Evolutionary conservation across 495 filamentous ascomycete genomes (phyloP).

Genomic region (Entonaema liquescens): DNA sequence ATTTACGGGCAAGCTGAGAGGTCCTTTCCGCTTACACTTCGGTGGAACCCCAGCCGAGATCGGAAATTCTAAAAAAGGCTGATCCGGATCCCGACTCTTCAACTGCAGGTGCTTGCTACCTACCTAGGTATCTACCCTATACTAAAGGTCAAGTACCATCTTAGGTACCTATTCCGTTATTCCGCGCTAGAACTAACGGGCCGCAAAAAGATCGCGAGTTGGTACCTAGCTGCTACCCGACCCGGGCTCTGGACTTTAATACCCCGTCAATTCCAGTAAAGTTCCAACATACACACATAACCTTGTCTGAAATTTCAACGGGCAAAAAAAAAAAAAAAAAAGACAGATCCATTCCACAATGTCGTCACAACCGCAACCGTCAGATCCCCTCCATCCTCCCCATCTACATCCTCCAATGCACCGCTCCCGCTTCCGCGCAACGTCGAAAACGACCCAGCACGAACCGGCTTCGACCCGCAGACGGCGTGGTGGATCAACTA

Average conservation of each 20-base stretch:
- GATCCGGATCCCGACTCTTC: background rate
- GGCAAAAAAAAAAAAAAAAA: too few species aligned
- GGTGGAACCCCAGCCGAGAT: constrained; percentile 27
- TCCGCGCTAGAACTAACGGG: constrained; percentile 1
- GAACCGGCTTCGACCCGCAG: constrained; percentile 68
- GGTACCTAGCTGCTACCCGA: background rate
- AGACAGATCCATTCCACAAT: constrained; percentile 18
- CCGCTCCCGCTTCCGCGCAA: constrained; percentile 44
- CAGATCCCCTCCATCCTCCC: constrained; percentile 17
- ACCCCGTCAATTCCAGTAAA: background rate
- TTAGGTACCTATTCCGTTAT: constrained; percentile 4
- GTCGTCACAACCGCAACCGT: constrained; percentile 35
- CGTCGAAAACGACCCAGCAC: constrained; percentile 58
- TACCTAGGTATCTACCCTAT: background rate
- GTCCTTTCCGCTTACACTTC: background rate
- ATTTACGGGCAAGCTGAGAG: background rate
- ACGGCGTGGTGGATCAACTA: constrained; percentile 77
- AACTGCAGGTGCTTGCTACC: background rate
- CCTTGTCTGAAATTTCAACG: constrained; percentile 6
- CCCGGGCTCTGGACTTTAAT: background rate
- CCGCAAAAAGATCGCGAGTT: background rate
- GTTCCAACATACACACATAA: background rate
- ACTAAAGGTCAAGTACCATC: too few species aligned
- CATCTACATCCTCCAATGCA: constrained; percentile 4
- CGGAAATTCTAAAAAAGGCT: constrained; percentile 22